Evolutionary conservation across 2,329 filamentous ascomycete species (phyloP), one percentile per base, ranked within the genome.

Genomic region (Ceratocystis lukuohia): DNA sequence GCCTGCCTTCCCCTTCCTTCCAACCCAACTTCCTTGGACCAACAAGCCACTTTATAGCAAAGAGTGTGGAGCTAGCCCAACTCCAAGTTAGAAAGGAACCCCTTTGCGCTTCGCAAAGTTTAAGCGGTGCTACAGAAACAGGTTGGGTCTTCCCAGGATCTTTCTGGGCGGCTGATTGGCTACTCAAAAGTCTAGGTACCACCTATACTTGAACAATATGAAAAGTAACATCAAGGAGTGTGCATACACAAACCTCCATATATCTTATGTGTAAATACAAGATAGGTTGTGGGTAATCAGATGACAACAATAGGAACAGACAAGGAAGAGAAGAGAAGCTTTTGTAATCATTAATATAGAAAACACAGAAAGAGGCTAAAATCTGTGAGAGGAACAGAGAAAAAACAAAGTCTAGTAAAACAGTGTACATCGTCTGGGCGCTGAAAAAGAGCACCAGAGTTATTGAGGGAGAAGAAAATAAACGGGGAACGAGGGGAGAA

Each of bases 381-480:
- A 30, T 25, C 22, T 33, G 20, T 6, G 30, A 62, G 41, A 48
- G 28, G n/a, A 50, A 17, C 15, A 63, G 37, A 48, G 8, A 50
- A 22, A 8, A 20, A 63, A 20, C 15, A 28, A 50, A 50, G 17
- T 63, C 61, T 63, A 63, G 44, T 63, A 50, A 50, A 45, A 62
- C 61, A 63, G 33, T 48, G 30, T 63, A 63, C 61, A 63, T 45
- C 61, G 61, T 63, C 61, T 50, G 61, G 61, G 22, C 30, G 20
- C 41, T 22, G 28, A 45, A 33, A 62, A 25, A 50, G 37, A n/a
- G 44, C 44, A 33, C 46, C 61, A 33, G 46, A 63, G 61, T 30
- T 57, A 30, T 57, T 33, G 48, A 20, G 17, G 20, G 48, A 15
- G 20, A 22, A 22, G 48, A 50, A 22, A 22, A 22, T 10, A 25